Conservation (phyloP, 345 rosid species). For the Arabidopsis suecica region DNA sequence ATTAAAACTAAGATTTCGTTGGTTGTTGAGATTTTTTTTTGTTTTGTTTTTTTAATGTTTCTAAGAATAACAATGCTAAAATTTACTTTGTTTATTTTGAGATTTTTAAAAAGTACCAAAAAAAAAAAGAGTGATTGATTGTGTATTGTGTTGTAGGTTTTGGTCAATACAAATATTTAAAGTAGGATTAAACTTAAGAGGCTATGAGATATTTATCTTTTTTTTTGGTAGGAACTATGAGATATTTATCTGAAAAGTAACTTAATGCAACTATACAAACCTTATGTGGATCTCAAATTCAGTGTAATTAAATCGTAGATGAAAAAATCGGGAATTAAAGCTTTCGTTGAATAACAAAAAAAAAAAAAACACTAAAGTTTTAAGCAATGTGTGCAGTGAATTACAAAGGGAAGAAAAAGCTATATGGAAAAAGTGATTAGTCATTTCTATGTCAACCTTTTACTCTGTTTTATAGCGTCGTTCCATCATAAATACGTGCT, state of each 20-base stretch:
- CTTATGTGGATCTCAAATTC: background rate
- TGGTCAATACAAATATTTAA: background rate
- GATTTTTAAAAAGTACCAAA: background rate
- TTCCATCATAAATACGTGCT: background rate
- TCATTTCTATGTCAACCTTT: background rate
- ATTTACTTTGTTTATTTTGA: background rate
- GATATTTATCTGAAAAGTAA: too few species aligned
- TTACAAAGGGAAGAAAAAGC: too few species aligned
- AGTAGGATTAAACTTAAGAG: background rate
- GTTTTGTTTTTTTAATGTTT: background rate
- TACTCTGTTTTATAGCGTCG: background rate
- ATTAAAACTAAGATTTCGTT: constrained; percentile 8
- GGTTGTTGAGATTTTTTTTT: constrained; percentile 13
- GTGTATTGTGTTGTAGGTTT: background rate
- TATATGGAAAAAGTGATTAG: background rate
- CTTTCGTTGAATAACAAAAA: background rate
- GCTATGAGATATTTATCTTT: background rate
- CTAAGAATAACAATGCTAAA: background rate
- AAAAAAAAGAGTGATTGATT: background rate
- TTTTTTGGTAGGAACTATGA: too few species aligned
- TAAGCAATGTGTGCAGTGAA: too few species aligned
- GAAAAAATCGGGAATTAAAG: background rate
- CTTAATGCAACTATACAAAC: background rate
- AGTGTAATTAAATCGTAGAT: background rate
- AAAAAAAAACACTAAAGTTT: too few species aligned